Evolutionary conservation across 495 filamentous ascomycete species (phyloP).

Genomic region (Cudoniella acicularis): DNA sequence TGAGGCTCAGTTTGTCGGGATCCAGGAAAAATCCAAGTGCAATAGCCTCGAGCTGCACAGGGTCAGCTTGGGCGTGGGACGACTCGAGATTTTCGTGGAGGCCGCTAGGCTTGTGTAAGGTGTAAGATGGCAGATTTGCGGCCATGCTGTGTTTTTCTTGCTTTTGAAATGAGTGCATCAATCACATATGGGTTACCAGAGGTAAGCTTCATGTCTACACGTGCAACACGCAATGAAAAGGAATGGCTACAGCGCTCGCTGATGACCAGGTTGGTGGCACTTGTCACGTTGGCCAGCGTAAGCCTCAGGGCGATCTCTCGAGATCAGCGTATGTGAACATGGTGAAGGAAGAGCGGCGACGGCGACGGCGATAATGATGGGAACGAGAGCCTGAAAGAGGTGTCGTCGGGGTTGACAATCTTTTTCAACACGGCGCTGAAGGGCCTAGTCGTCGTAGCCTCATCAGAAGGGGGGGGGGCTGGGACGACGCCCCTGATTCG

Average conservation of each 20-base stretch:
- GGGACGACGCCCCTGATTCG: neutral
- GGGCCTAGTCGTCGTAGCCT: neutral
- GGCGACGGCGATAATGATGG: too few species aligned
- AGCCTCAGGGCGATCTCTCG: neutral
- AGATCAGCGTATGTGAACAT: neutral
- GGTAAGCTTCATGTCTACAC: neutral
- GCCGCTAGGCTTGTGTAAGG: neutral
- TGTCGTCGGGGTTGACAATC: neutral
- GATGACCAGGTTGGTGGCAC: neutral
- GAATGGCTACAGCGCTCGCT: neutral
- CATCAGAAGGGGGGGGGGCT: neutral
- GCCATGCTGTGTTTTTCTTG: neutral
- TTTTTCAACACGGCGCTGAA: neutral
- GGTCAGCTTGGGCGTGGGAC: neutral
- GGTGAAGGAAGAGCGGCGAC: too few species aligned
- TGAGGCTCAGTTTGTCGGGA: conserved; percentile 1
- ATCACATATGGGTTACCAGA: neutral
- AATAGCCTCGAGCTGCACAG: neutral
- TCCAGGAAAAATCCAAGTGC: neutral
- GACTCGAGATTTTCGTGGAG: neutral
- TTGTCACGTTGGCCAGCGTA: neutral
- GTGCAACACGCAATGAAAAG: neutral
- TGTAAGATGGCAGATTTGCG: neutral
- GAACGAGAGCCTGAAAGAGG: neutral
- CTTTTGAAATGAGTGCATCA: neutral